Evolutionary conservation across 106 monocot species (phyloP), one percentile per base, ranked within the genome.

Genomic region (Hemerocallis citrina): DNA sequence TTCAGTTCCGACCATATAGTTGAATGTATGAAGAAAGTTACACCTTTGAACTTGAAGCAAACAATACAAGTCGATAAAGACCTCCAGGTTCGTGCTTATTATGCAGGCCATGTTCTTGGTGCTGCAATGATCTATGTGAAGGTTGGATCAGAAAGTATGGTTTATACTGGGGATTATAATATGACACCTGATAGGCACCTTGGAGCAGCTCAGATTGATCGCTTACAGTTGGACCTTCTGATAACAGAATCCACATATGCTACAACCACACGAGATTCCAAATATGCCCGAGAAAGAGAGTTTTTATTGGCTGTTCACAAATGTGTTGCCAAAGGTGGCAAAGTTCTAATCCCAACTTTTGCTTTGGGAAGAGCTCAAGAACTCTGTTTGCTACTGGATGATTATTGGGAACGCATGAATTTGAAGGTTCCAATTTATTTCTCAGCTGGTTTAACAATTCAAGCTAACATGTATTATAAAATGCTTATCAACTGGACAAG

Each of bases 181-280:
- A 96, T 96, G 95, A 96, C 95, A 64, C 90, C 95, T 35, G 95
- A 96, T 79, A 78, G 90, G 61, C 95, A 96, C 77, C 86, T 96
- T 64, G 95, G 95, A 43, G 95, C 95, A 41, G 95, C 95, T 65
- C 86, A 96, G 60, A 96, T 96, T 81, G 86, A 90, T 74, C 73
- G 63, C 7, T 72, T 96, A 30, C 70, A 79, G 49, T 67, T 96
- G 59, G 90, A 96, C 41, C 87, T 96, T 21, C 69, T 96, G 13
- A 82, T 96, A 73, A 90, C 95, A 57, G 95, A 96, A 69, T 98
- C 96, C 9, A 98, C 96, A 50, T 98, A 98, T 75, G 96, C 91
- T 72, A 98, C 91, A 70, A 98, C 96, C 31, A 74, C 85, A 47
- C 86, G 96, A 25, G 91, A 88, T 79, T 88, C 91, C 42, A 98